Base-by-base conservation (phyloP, 129 eudicot genomes). In the Chrysanthemum makinoi region DNA sequence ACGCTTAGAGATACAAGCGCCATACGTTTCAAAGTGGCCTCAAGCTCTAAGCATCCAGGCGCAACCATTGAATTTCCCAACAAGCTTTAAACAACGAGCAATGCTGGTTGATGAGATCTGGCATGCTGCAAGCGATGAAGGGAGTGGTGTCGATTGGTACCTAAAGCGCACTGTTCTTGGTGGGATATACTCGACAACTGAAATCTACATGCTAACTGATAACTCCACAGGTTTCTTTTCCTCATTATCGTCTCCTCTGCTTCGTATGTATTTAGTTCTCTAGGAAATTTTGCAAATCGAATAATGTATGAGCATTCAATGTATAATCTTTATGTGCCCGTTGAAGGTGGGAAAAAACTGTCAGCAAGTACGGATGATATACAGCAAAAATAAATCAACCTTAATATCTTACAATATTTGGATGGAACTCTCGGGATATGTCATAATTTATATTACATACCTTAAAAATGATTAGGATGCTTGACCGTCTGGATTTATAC, bases 41-140 rank as follows among this genome's bases (percentile, higher is more conserved):
- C 95, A 87, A 81, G 98, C 97, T 68, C 89, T 89, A 30, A 87
- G 96, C 84, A 87, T 94, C 73, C 98, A 94, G 90, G 96, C 96
- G 13, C 95, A 85, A 80, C 98, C 96, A 2, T 44, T 55, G 20
- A 93, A 93, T 44, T 69, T 93, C 17, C 79, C 95, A 28, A 89
- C 84, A 73, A 93, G 98, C 81, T 93, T 93, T 78, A 89, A 89
- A 90, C 96, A 89, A 75, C 83, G 98, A 20, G 98, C 98, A 24
- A 84, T 82, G 86, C 81, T 93, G 76, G 88, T 93, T 61, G 98
- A 93, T 93, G 98, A 93, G 81, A 83, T 93, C 57, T 93, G 96
- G 85, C 95, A 93, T 87, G 92, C 95, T 74, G 81, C 87, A 35
- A 90, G 87, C 80, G 95, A 93, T 79, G 92, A 83, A 66, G 67